phyloP scores from a whole-genome alignment of 2,329 filamentous ascomycete species.

The Ophiosphaerella korrae region DNA sequence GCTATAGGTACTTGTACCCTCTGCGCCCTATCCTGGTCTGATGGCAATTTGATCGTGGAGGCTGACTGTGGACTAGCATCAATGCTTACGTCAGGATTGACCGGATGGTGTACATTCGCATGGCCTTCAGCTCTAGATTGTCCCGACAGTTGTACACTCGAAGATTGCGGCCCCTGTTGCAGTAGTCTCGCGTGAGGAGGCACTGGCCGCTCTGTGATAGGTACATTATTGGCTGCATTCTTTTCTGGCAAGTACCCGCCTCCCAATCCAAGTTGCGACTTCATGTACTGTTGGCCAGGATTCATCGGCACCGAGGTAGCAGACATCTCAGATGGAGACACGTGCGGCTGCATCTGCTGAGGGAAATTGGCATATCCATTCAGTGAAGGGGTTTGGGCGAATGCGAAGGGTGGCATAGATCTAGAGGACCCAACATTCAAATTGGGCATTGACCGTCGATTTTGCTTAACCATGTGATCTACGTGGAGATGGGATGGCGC shows the following conservation, averaged over 20 bases:
- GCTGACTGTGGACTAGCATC: background rate
- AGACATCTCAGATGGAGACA: background rate
- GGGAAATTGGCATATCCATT: background rate
- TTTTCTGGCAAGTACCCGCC: background rate
- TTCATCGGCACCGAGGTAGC: background rate
- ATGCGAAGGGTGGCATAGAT: constrained; percentile 3
- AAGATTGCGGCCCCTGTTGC: background rate
- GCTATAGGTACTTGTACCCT: background rate
- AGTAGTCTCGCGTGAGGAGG: background rate
- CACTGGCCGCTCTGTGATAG: constrained; percentile 1
- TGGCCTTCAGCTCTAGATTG: background rate
- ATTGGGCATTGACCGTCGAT: constrained; percentile 1
- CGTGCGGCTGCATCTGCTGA: background rate
- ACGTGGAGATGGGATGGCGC: background rate
- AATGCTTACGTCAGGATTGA: background rate
- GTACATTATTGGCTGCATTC: background rate
- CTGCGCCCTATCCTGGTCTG: background rate
- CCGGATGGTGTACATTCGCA: background rate
- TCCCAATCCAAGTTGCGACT: constrained; percentile 8
- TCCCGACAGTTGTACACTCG: constrained; percentile 1
- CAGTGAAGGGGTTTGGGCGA: background rate
- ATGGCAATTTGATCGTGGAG: background rate
- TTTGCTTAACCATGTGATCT: background rate
- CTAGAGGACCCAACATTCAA: background rate
- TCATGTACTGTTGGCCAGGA: constrained; percentile 5